A percentile compares a stretch with the other conserved stretches of the same genome.
These are phyloP conservation scores for Tephrocybe sp. DNA, from an alignment of 768 basidiomycete genomes.

Conservation along the genomic window DNA sequence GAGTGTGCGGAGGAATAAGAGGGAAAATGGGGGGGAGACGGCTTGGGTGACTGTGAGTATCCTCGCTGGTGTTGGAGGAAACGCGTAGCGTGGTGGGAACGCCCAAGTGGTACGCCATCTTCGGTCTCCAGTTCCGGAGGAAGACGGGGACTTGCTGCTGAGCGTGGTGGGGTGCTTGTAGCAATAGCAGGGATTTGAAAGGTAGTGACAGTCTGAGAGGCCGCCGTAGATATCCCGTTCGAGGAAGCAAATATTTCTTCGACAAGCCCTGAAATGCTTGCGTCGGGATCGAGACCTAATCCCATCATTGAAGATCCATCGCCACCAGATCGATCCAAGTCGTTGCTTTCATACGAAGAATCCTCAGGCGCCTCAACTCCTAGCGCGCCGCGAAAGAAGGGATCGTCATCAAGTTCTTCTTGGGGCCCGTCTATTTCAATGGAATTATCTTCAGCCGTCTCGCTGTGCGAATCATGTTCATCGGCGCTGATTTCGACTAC, in stretches of 20 bases:
- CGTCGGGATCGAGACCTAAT: conserved; percentile 42
- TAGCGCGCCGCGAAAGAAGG: conserved; percentile 36
- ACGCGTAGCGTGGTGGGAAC: conserved; percentile 59
- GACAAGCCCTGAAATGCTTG: conserved; percentile 69
- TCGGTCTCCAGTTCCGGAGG: conserved; percentile 61
- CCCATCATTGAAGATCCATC: conserved; percentile 29
- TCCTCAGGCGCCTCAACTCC: conserved; percentile 25
- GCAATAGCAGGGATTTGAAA: not conserved
- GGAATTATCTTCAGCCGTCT: conserved; percentile 28
- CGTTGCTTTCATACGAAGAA: conserved; percentile 43
- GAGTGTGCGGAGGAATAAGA: conserved; percentile 16
- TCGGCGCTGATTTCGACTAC: conserved; percentile 78
- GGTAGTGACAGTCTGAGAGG: not conserved
- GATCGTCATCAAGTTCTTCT: conserved; percentile 39
- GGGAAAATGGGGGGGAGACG: conserved; percentile 32
- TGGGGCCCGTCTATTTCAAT: conserved; percentile 24
- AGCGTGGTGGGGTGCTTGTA: conserved; percentile 44
- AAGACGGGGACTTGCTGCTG: conserved; percentile 27
- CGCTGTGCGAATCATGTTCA: conserved; percentile 29
- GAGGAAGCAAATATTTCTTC: conserved; percentile 61
- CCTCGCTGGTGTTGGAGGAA: conserved; percentile 43
- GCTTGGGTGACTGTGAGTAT: conserved; percentile 29
- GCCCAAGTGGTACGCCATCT: conserved; percentile 61
- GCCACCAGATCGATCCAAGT: conserved; percentile 39
- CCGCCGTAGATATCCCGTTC: conserved; percentile 20